phyloP scores from a whole-genome alignment of 2,329 filamentous ascomycete genomes.

The Fusarium haematococcum region DNA sequence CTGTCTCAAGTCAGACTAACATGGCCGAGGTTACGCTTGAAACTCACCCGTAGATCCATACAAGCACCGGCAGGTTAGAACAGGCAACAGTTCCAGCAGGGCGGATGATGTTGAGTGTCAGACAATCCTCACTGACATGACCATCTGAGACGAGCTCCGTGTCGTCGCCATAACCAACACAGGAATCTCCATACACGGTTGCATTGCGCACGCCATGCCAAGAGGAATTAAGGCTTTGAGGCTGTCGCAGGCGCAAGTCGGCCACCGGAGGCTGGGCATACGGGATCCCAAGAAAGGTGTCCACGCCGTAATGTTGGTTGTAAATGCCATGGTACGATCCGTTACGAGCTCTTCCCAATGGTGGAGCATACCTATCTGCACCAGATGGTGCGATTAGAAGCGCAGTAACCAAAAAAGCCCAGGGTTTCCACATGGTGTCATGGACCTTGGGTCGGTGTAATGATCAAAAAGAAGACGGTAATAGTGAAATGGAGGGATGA shows the following conservation, averaged over 20 bases:
- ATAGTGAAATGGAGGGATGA: not conserved
- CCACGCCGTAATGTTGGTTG: not conserved
- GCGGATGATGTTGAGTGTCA: not conserved
- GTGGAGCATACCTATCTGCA: not conserved
- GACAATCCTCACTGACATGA: not conserved
- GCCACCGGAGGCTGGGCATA: not conserved
- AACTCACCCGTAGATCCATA: not conserved
- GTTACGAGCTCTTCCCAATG: not conserved
- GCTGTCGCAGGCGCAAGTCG: not conserved
- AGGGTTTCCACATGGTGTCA: not conserved
- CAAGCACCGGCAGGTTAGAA: not conserved
- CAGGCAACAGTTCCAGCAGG: not conserved
- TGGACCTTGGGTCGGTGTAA: not conserved
- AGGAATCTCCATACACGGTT: not conserved
- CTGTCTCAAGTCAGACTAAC: not conserved
- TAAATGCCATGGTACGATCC: not conserved
- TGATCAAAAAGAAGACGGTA: not conserved
- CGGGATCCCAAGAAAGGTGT: not conserved
- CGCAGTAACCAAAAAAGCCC: not conserved
- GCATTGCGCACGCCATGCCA: not conserved
- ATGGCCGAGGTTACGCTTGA: not conserved
- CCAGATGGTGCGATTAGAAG: not conserved
- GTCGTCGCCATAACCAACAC: not conserved
- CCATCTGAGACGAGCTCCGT: not conserved
- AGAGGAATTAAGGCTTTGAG: not conserved